A percentile compares a stretch with the other conserved stretches of the same genome.
phyloP scores from a whole-genome alignment of 2,329 filamentous ascomycete species.

The Lachnellula occidentalis region DNA sequence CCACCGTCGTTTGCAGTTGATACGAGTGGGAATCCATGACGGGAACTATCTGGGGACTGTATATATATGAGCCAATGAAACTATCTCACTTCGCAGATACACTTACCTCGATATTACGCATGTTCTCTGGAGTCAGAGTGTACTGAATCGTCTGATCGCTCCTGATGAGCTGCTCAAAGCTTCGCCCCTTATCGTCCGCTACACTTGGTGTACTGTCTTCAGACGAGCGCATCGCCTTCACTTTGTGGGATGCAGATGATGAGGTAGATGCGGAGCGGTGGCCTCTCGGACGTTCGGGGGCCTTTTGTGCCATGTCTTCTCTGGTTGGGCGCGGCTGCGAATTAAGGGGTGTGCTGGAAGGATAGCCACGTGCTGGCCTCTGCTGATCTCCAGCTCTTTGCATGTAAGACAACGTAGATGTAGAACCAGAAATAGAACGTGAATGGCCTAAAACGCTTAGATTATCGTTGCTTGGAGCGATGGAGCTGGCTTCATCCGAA shows the following conservation, averaged over 20 bases:
- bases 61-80: conserved; percentile 2
- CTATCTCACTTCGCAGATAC: not conserved
- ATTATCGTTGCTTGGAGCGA: conserved; percentile 17
- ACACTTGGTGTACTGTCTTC: conserved; percentile 48
- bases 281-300: conserved; percentile 10
- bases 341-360: conserved; percentile 6
- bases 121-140: conserved; percentile 73
- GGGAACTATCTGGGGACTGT: conserved; percentile 19
- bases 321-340: conserved; percentile 13
- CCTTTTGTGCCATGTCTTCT: conserved; percentile 13
- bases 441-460: conserved; percentile 15
- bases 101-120: conserved; percentile 67
- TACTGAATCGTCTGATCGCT: conserved; percentile 80
- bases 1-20: conserved; percentile 6
- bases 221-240: conserved; percentile 50
- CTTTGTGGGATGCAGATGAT: conserved; percentile 37
- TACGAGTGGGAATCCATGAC: conserved; percentile 8
- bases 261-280: conserved; percentile 41
- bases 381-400: conserved; percentile 10
- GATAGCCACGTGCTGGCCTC: conserved; percentile 11
- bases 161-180: conserved; percentile 75
- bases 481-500: conserved; percentile 28
- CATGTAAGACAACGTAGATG: conserved; percentile 2
- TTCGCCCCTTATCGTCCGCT: conserved; percentile 55
- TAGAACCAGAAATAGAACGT: conserved; percentile 11